Evolutionary conservation across 495 filamentous ascomycete species (phyloP), one percentile per base, ranked within the genome.

Genomic region (Physcia stellaris): DNA sequence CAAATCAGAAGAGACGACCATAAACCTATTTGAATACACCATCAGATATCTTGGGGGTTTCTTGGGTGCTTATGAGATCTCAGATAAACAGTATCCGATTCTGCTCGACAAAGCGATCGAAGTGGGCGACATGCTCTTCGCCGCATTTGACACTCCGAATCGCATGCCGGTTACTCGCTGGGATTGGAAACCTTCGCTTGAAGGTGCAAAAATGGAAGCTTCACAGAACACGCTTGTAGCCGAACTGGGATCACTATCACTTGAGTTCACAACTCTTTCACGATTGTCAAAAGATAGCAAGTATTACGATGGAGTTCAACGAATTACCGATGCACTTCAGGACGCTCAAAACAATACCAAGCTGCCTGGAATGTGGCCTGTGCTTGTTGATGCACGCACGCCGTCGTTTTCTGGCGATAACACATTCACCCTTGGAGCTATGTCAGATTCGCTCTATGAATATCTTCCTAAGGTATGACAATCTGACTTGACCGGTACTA

Each of bases 381-480:
- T 77, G 32, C 62, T 68, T 39, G 60, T 96, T 13, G 77, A 96
- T 55, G 80, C 82, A 20, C 47, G 62, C 26, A 42, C 48, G 1
- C 43, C 63, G 23, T 50, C 52, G 18, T 73, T 77, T 35, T 53
- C 50, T 12, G 54, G 51, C 11, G 49, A 58, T 21, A 55, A 59
- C 12, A 60, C 64, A 28, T 96, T 78, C 49, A 80, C 75, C 0
- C 75, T 95, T 40, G 90, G 90, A 20, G 86, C 80, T 36, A 80
- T 79, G 64, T 81, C 87, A 32, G 90, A 99, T 55, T 94, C 85
- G 3, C 72, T 83, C 0, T 96, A 96, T 54, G 90, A 99, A 54
- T 99, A 99, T 57, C 74, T 99, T 31, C 82, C 93, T n/a, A 99
- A 98, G 53, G n/a, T n/a, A n/a, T n/a, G 59, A 70, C n/a, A n/a